Conservation (phyloP, 352 stramenopile genomes). For the Phytophthora niederhauseri region DNA sequence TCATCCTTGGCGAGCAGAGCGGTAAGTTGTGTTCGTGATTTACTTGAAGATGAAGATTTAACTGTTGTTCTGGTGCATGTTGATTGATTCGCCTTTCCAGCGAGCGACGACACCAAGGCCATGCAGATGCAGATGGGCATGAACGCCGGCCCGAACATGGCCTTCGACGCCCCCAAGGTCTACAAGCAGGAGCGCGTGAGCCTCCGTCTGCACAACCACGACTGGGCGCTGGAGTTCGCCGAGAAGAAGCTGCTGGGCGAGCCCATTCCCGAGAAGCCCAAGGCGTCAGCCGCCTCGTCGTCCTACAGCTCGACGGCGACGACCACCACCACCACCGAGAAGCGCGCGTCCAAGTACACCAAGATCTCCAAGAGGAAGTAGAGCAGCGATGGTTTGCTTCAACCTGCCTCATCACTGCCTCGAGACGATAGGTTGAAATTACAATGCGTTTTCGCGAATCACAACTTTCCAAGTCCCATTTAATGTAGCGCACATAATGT, state of each 20-base stretch:
- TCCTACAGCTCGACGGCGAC: conserved; percentile 21
- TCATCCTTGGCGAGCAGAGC: conserved; percentile 95
- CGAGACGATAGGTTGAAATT: background rate
- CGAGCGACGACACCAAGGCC: conserved; percentile 88
- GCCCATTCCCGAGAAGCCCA: conserved; percentile 54
- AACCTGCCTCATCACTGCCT: background rate
- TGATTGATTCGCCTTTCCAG: conserved; percentile 16
- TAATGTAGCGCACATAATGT: background rate
- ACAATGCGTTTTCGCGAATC: background rate
- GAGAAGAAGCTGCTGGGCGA: conserved; percentile 88
- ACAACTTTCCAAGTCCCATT: background rate
- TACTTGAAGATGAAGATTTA: conserved; percentile 7
- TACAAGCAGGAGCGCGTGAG: conserved; percentile 92
- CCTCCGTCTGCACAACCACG: conserved; percentile 81
- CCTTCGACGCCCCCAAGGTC: conserved; percentile 90
- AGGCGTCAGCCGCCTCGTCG: conserved; percentile 25
- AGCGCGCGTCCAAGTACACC: conserved; percentile 73
- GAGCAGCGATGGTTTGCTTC: background rate
- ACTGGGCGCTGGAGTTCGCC: conserved; percentile 80
- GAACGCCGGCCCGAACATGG: conserved; percentile 79
- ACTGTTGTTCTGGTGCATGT: conserved; percentile 1
- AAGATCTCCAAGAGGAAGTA: conserved; percentile 79
- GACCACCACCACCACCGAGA: conserved; percentile 44
- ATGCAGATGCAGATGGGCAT: conserved; percentile 95
- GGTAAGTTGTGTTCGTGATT: conserved; percentile 39